Base-by-base conservation (phyloP, 225 moss, liverwort and hornwort genomes). In the Marchantia paleacea region DNA sequence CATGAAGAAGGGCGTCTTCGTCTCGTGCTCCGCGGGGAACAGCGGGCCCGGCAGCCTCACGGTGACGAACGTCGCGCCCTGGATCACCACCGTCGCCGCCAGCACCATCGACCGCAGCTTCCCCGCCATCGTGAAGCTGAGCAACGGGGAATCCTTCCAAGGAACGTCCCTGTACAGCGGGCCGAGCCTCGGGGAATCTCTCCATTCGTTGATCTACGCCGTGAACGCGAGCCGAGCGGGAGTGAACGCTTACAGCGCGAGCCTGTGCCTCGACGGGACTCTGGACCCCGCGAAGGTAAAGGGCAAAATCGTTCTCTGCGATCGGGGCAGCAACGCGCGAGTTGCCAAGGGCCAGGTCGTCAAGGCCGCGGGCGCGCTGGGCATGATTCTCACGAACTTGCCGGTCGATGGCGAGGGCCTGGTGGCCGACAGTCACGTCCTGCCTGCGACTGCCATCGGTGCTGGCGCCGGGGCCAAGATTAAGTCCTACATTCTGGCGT, bases 141-240 rank as follows among this genome's bases (percentile, higher is more conserved):
- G 14, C 26, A 84, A 83, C 20, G 92, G 91, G 18, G 82, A 81
- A 12, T 48, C 75, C 3, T 83, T 88, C 62, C 82, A 83, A 25
- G 97, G 97, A 5, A 93, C 90, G 10, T 93, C 97, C 6, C 92
- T 97, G 29, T 97, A 91, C 84, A 93, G 93, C 71, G 97, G 97
- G 15, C 84, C 86, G 13, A 90, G 90, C 20, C 80, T 97, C 14
- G 92, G 91, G 13, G 51, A 18, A 0, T 54, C 67, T 18, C 51
- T 86, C 1, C 88, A 82, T 12, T 85, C 93, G n/a, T 16, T 97
- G 12, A 86, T 97, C 70, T 97, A 89, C 75, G 92, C 90, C 9
- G 82, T 79, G 13, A 88, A 91, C 54, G 94, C 91, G 28, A 91
- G 90, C 61, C 83, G 82, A 54, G 70, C 52, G 2, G 88, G 86